Base-by-base conservation (phyloP, 139 green algal genomes). In the Auxenochlorella pyrenoidosa region DNA sequence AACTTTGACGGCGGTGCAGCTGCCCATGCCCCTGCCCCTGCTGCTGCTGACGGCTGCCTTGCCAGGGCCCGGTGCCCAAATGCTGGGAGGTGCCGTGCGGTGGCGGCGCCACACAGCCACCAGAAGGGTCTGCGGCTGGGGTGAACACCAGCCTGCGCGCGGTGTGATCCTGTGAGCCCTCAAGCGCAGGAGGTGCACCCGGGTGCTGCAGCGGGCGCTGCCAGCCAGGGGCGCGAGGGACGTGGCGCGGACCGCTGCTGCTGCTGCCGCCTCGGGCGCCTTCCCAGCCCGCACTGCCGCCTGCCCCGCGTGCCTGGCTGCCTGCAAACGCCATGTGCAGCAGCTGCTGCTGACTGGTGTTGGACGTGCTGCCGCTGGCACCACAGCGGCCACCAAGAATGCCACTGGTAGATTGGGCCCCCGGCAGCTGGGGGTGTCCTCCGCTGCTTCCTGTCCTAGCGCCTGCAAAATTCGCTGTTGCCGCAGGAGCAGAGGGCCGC, bases 71-170 rank as follows among this genome's bases (percentile, higher is more conserved):
- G 30, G 32, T 8, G 16, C 34, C 32, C 13, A 40, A 34, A 32
- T 12, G 66, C 66, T 24, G 4, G 4, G 32, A 73, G 16, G 66
- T 32, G 5, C 16, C 32, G 30, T 24, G 15, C 13, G 54, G 54
- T 24, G 13, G 15, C 54, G 2, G 54, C 47, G 47, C 47, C 47
- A 58, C 12, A 18, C 63, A 22, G 12, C 24, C 63, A 8, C 63
- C 63, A 36, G 63, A n/a, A 8, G 1, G 21, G 8, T 26, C n/a
- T 71, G 63, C 66, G 1, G 28, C 30, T 30, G 75, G 75, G 44
- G 44, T 82, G 75, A 82, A 82, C 43, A 66, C 75, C 44, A 82
- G 75, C 10, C 44, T 44, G 75, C 75, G 75, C 26, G 75, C 75
- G 10, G 75, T 58, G 41, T 36, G 63, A 13, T 71, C 63, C 26